These are phyloP conservation scores for Leishmania guyanensis DNA, from an alignment of 208 protist genomes.

Conservation along the genomic window DNA sequence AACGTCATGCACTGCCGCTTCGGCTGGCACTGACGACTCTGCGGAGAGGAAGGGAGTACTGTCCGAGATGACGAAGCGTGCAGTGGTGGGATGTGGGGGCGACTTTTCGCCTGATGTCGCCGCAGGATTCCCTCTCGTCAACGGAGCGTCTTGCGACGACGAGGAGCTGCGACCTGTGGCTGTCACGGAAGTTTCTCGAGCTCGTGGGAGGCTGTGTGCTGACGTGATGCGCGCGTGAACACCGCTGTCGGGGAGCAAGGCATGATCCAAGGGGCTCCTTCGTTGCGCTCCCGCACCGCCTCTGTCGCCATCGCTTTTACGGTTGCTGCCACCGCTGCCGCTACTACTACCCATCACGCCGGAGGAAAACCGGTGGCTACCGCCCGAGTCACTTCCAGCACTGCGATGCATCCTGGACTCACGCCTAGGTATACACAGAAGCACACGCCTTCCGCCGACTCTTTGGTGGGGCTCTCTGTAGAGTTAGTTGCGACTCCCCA, in stretches of 20 bases:
- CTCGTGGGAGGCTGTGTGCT: constrained; percentile 5
- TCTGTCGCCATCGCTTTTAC: not conserved
- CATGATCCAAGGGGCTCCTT: not conserved
- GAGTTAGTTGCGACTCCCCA: no score
- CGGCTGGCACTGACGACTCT: not conserved
- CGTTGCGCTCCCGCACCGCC: not conserved
- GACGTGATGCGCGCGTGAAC: constrained; percentile 3
- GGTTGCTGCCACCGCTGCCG: constrained; percentile 9
- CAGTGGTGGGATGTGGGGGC: not conserved
- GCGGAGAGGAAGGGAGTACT: not conserved
- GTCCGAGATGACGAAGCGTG: not conserved
- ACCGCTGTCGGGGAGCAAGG: not conserved
- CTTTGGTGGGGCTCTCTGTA: not conserved
- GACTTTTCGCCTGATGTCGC: not conserved
- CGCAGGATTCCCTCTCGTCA: not conserved
- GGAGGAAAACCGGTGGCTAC: not conserved
- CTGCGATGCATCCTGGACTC: not conserved
- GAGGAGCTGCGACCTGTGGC: constrained; percentile 5
- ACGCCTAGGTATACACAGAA: not conserved
- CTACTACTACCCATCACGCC: not conserved
- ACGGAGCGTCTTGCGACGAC: not conserved
- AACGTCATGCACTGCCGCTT: constrained; percentile 27
- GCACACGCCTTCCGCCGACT: not conserved
- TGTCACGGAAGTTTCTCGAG: constrained; percentile 13
- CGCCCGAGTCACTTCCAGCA: not conserved